Conservation (phyloP, 73 alveolate species). For the Paramecium bursaria region DNA sequence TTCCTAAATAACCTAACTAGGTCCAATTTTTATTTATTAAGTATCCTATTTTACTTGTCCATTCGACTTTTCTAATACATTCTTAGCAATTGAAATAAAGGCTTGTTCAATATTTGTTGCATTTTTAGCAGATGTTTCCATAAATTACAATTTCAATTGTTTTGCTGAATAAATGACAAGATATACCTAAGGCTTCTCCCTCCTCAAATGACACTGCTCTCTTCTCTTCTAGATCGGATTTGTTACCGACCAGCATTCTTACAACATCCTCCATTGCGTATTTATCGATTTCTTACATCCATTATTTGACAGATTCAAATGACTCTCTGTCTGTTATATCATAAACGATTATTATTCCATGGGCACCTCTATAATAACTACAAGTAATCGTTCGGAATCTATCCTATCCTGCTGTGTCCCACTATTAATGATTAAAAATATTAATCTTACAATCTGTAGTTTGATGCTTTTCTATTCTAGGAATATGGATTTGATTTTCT, state of each 20-base stretch:
- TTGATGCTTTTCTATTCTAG: slow-evolving; percentile 60
- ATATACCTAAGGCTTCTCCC: slow-evolving; percentile 74
- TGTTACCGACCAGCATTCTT: slow-evolving; percentile 89
- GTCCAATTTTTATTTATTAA: too few relatives aligned
- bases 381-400: slow-evolving; percentile 84
- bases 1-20: too few relatives aligned
- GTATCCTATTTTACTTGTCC: too few relatives aligned
- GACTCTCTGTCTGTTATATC: slow-evolving; percentile 87
- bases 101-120: slow-evolving; percentile 66
- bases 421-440: slow-evolving; percentile 52
- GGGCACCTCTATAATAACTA: slow-evolving; percentile 84
- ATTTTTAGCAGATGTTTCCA: slow-evolving; percentile 68
- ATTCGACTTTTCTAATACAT: slow-evolving; percentile 67
- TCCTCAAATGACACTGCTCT: slow-evolving; percentile 87
- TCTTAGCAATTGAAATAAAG: slow-evolving; percentile 63
- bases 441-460: slow-evolving; percentile 43
- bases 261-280: slow-evolving; percentile 81
- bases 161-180: slow-evolving; percentile 1
- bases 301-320: slow-evolving; percentile 82
- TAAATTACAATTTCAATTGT: slow-evolving; percentile 58
- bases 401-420: slow-evolving; percentile 92
- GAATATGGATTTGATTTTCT: slow-evolving; percentile 69
- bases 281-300: slow-evolving; percentile 90
- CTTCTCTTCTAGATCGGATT: slow-evolving; percentile 84
- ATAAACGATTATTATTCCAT: slow-evolving; percentile 84